Evolutionary conservation across 345 rosid species (phyloP).

Genomic region (Syzygium oleosum): DNA sequence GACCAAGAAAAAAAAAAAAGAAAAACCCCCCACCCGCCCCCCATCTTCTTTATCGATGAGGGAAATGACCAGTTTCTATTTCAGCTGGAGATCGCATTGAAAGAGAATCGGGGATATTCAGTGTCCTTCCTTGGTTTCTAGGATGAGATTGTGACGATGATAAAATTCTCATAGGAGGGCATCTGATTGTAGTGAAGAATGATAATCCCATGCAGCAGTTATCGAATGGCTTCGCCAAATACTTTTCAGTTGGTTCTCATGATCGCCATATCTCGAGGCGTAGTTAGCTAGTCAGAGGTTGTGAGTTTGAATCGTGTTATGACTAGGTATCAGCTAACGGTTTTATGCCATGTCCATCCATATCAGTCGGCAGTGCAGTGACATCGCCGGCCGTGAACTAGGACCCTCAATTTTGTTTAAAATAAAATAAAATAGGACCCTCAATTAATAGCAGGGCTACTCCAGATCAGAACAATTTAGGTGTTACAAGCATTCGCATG

Average conservation of each 20-base stretch:
- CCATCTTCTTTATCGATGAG: neutral
- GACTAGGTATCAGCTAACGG: neutral
- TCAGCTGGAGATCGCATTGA: neutral
- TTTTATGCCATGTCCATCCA: neutral
- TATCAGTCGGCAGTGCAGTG: neutral
- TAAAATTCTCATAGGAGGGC: neutral
- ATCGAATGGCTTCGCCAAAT: neutral
- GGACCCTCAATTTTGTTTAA: neutral
- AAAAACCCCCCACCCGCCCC: no score
- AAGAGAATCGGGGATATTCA: neutral
- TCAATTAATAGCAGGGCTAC: neutral
- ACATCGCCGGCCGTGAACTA: neutral
- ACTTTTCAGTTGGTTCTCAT: neutral
- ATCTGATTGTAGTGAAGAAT: neutral
- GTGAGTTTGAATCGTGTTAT: neutral
- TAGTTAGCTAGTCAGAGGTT: neutral
- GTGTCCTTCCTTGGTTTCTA: neutral
- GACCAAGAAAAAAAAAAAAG: no score
- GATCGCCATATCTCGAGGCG: neutral
- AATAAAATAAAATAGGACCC: neutral
- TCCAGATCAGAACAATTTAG: neutral
- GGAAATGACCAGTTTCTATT: neutral
- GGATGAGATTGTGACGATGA: neutral
- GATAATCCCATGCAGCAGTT: neutral
- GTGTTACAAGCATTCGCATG: neutral